Evolutionary conservation across 139 green algal genomes (phyloP).

Genomic region (Asterochloris sp.): DNA sequence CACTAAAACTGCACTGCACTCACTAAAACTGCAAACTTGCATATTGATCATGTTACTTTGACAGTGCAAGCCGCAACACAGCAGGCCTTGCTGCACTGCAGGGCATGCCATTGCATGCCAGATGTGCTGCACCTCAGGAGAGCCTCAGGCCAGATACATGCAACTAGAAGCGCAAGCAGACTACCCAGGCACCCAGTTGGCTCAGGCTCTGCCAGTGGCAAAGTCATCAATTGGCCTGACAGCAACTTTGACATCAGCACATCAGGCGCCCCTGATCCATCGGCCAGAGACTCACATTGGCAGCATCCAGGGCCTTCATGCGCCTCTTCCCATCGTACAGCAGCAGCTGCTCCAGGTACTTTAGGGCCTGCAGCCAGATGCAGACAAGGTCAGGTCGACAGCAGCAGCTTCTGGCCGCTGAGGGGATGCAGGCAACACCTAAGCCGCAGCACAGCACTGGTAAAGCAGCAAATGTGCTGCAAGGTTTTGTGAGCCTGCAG

Average conservation of each 20-base stretch:
- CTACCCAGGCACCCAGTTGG: not conserved
- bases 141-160: not conserved
- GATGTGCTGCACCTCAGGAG: not conserved
- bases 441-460: not conserved
- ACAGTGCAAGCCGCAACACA: too few species aligned
- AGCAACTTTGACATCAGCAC: not conserved
- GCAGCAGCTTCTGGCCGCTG: not conserved
- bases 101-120: too few species aligned
- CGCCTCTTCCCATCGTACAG: slow-evolving; percentile 63
- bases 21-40: too few species aligned
- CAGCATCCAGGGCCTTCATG: slow-evolving; percentile 52
- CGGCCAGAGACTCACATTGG: slow-evolving; percentile 1
- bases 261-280: not conserved
- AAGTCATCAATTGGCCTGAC: not conserved
- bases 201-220: not conserved
- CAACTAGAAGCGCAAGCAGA: not conserved
- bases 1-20: too few species aligned
- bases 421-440: not conserved
- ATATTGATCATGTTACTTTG: too few species aligned
- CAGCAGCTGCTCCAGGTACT: slow-evolving; percentile 71
- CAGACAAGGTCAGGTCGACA: not conserved
- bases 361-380: slow-evolving; percentile 32
- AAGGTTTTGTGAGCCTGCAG: too few species aligned
- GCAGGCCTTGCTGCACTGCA: too few species aligned
- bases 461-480: not conserved